Evolutionary conservation across 164 flowering plant species (phyloP).

Genomic region (Aristolochia contorta): DNA sequence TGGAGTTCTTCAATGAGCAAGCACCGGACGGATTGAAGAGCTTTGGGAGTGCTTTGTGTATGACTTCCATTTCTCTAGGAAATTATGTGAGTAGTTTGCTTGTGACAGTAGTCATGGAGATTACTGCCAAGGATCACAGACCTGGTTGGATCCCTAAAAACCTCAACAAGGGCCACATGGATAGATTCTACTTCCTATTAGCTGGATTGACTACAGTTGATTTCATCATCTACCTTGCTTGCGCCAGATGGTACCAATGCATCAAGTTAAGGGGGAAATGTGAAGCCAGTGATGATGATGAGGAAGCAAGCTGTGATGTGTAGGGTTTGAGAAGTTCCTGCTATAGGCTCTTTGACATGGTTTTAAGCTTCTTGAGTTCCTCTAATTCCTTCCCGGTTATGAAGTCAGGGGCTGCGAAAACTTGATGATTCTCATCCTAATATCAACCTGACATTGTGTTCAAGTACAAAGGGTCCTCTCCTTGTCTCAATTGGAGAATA

Average conservation of each 20-base stretch:
- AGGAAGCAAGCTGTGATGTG: not conserved
- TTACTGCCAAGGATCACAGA: slow-evolving; percentile 48
- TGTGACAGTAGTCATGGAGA: slow-evolving; percentile 67
- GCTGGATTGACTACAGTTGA: slow-evolving; percentile 56
- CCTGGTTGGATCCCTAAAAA: slow-evolving; percentile 95
- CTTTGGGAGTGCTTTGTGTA: slow-evolving; percentile 90
- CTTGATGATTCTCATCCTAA: not conserved
- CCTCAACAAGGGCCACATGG: slow-evolving; percentile 84
- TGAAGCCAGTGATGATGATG: slow-evolving; percentile 4
- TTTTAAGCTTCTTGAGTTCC: too few species aligned
- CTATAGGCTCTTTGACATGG: not conserved
- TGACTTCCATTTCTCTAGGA: slow-evolving; percentile 89
- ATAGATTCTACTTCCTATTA: slow-evolving; percentile 73
- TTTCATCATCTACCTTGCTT: slow-evolving; percentile 44
- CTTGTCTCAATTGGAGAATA: too few species aligned
- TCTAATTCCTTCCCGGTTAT: not conserved
- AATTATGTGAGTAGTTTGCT: slow-evolving; percentile 82
- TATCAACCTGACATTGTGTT: not conserved
- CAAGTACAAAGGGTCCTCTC: too few species aligned
- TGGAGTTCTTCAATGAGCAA: slow-evolving; percentile 87
- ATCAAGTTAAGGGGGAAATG: slow-evolving; percentile 40
- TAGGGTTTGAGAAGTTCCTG: not conserved
- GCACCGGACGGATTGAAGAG: slow-evolving; percentile 88
- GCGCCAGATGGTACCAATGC: slow-evolving; percentile 68
- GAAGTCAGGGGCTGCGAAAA: not conserved